Evolutionary conservation across 768 basidiomycete species (phyloP), one percentile per base, ranked within the genome.

Genomic region (Boletus eberwhitei): DNA sequence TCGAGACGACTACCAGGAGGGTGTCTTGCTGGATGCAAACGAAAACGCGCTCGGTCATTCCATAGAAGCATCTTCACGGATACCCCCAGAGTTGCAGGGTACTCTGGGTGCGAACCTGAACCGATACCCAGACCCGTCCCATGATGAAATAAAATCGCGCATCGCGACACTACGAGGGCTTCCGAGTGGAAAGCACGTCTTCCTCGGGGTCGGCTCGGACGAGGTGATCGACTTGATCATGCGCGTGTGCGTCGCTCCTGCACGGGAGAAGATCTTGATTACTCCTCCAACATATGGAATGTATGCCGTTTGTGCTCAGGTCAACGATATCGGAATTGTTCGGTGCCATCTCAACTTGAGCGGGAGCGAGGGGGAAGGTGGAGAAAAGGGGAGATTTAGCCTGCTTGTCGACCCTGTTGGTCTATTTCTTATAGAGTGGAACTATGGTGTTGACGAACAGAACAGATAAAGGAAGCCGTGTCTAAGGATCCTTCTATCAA

Each of bases 231-330:
- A 99, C 67, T 75, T 98, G 51, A 77, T 98, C 45, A 94, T 96
- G 75, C 84, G 97, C 17, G 84, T 98, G 32, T 87, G 90, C 58
- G 94, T 95, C 61, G 74, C 73, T 2, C 97, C 97, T 0, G 82
- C 71, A 2, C 78, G 73, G 50, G 96, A 98, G 62, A 89, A 86
- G 67, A 88, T 97, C 34, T 71, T 98, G 66, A 87, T 83, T 35
- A 92, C 90, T 1, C 96, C 96, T 1, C 97, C 97, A 5, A 98
- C 97, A 13, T 98, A 98, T 68, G 97, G 96, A 17, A 99, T 98
- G 96, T 98, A 98, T 73, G 70, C 80, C 13, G 96, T 98, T 1
- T 93, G 88, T 55, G 97, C 96, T 11, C 89, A 97, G 64, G 86
- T 98, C 43, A 99, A 99, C 67, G 97, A 99, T 68, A 77, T 96